These are phyloP conservation scores for Zea mays DNA, from an alignment of 176 grass and related monocot species.

Conservation along the genomic window Zm-B73-REFERENCE-NAM-5.0 NC_050100.1:45160001-45160500, in stretches of 20 bases:
- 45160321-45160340: constrained; percentile 7
- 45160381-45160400: constrained; percentile 1
- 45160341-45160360: not conserved
- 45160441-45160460: not conserved
- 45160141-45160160: not conserved
- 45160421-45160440: not conserved
- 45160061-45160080: no score
- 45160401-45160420: constrained; percentile 35
- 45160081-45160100: not conserved
- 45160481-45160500: not conserved
- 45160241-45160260: not conserved
- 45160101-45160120: constrained; percentile 10
- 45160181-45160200: not conserved
- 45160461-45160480: not conserved
- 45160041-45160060: not conserved
- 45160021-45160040: not conserved
- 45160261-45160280: constrained; percentile 19
- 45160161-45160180: not conserved
- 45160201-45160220: not conserved
- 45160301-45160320: constrained; percentile 10
- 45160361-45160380: constrained; percentile 22
- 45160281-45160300: not conserved
- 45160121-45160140: not conserved
- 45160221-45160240: not conserved
- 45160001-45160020: not conserved